These are phyloP conservation scores for Drosera spatulata DNA, from an alignment of 179 eudicot genomes.

Conservation along the genomic window DNA sequence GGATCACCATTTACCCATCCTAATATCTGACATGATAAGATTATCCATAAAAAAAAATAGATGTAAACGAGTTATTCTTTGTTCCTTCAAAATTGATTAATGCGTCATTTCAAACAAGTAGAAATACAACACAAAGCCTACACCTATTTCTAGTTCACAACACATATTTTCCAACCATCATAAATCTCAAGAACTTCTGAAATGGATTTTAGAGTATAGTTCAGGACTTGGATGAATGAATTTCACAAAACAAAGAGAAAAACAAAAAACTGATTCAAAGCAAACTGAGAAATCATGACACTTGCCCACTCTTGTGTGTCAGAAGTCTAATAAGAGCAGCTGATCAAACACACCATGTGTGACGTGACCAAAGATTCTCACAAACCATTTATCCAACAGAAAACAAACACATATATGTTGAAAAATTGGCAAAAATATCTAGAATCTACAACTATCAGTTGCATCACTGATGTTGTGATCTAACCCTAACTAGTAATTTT, in stretches of 20 bases:
- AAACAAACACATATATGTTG: conserved; percentile 1
- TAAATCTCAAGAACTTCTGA: too few species aligned
- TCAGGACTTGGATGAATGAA: too few species aligned
- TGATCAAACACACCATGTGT: conserved; percentile 23
- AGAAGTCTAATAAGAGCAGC: conserved; percentile 10
- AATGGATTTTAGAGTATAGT: too few species aligned
- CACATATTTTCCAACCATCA: too few species aligned
- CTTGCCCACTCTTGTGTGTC: conserved; percentile 11
- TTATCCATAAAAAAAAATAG: too few species aligned
- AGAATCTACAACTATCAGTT: background rate
- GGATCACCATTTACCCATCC: background rate
- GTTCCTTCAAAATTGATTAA: too few species aligned
- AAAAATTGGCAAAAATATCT: conserved; percentile 9
- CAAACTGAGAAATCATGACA: conserved; percentile 18
- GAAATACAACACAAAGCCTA: too few species aligned
- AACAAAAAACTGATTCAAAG: background rate
- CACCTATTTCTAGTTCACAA: too few species aligned
- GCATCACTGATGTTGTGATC: background rate
- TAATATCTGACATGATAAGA: too few species aligned
- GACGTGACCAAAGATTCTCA: conserved; percentile 52
- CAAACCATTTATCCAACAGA: conserved; percentile 5
- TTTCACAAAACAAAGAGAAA: too few species aligned
- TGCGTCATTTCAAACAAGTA: too few species aligned
- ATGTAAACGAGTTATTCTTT: too few species aligned
- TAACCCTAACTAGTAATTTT: conserved; percentile 9